These are phyloP conservation scores for Salix exigua DNA, from an alignment of 345 rosid genomes.

Conservation along the genomic window DNA sequence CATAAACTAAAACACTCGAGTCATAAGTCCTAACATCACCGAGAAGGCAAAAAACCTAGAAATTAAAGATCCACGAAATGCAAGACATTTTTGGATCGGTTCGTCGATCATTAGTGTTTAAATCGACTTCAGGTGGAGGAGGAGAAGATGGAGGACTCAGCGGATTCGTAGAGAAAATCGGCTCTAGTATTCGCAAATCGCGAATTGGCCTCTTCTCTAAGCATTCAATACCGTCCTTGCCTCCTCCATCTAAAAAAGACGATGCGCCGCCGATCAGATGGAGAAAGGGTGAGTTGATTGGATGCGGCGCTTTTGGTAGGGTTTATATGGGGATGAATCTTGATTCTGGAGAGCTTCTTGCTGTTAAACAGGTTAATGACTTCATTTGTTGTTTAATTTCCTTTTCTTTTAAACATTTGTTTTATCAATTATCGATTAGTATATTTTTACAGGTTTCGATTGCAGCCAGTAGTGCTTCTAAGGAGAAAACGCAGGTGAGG, in stretches of 20 bases:
- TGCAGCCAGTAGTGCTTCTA: conserved; percentile 57
- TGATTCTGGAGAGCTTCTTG: conserved; percentile 36
- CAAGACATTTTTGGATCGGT: conserved; percentile 35
- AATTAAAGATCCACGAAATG: conserved; percentile 4
- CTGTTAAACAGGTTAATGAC: conserved; percentile 28
- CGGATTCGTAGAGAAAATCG: conserved; percentile 29
- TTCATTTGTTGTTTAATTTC: not conserved
- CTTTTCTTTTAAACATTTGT: not conserved
- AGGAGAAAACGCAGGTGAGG: conserved; percentile 67
- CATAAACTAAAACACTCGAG: conserved; percentile 16
- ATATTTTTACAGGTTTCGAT: conserved; percentile 46
- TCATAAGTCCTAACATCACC: not conserved
- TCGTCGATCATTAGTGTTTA: conserved; percentile 33
- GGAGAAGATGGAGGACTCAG: conserved; percentile 23
- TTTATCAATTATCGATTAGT: not conserved
- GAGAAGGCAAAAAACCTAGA: not conserved
- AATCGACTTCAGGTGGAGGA: conserved; percentile 13
- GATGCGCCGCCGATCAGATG: conserved; percentile 28
- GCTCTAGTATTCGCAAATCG: conserved; percentile 31
- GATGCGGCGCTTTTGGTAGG: conserved; percentile 30
- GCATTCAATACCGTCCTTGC: conserved; percentile 4
- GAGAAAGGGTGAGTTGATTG: conserved; percentile 37
- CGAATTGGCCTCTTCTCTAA: conserved; percentile 25
- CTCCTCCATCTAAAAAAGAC: conserved; percentile 11
- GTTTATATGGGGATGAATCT: conserved; percentile 40